A percentile compares a stretch with the other conserved stretches of the same genome.
phyloP scores from a whole-genome alignment of 768 basidiomycete species.

The Boletus edulis region DNA sequence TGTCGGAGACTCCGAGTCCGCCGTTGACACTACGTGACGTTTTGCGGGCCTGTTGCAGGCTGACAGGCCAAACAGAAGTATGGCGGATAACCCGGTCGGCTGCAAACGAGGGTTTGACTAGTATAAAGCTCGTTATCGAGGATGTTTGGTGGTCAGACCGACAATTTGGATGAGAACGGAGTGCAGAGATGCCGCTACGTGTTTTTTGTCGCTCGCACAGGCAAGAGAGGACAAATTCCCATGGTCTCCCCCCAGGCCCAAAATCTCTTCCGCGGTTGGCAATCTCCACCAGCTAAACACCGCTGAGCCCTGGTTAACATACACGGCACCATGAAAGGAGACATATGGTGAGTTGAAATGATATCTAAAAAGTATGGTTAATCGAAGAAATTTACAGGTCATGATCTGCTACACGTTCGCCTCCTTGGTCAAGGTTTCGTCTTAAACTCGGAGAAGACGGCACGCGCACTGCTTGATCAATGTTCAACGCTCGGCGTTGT shows the following conservation, averaged over 20 bases:
- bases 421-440: constrained; percentile 25
- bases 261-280: constrained; percentile 28
- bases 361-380: no score
- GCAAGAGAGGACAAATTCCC: neutral
- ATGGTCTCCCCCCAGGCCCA: constrained; percentile 27
- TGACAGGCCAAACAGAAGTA: no score
- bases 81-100: no score
- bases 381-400: no score
- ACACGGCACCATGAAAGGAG: constrained; percentile 34
- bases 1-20: no score
- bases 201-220: neutral
- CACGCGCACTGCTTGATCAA: constrained; percentile 25
- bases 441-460: constrained; percentile 29
- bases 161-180: no score
- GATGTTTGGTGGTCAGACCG: no score
- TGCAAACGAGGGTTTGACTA: no score
- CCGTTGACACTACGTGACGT: no score
- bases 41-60: no score
- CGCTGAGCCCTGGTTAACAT: constrained; percentile 33
- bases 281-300: constrained; percentile 27
- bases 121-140: no score
- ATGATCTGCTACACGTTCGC: constrained; percentile 20
- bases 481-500: constrained; percentile 28
- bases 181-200: no score
- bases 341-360: constrained; percentile 26